Conservation (phyloP, 106 monocot genomes). For the Amphibolis antarctica region DNA sequence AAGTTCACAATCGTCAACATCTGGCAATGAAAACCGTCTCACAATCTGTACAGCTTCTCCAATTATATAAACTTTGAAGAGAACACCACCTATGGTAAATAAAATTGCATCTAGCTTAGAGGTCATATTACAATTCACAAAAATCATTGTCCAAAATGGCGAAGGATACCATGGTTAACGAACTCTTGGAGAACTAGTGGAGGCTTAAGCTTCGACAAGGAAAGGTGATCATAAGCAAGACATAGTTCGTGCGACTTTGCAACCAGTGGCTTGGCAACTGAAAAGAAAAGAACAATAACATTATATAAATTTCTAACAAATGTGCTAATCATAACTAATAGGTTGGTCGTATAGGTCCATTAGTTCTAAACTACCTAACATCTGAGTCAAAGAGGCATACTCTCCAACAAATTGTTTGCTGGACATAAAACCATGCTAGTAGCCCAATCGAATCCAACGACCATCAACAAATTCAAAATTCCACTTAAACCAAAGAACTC, state of each 20-base stretch:
- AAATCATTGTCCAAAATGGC: neutral
- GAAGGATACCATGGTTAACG: conserved; percentile 69
- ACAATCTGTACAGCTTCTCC: conserved; percentile 73
- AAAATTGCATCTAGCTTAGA: neutral
- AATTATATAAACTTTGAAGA: conserved; percentile 85
- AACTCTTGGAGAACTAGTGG: conserved; percentile 92
- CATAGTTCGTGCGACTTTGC: conserved; percentile 76
- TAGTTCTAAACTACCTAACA: neutral
- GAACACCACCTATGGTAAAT: conserved; percentile 51
- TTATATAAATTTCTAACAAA: neutral
- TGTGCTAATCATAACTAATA: too few relatives aligned
- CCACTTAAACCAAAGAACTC: too few relatives aligned
- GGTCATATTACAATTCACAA: neutral
- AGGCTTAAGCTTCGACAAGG: conserved; percentile 67
- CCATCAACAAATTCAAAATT: too few relatives aligned
- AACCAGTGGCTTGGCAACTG: conserved; percentile 83
- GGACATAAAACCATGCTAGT: too few relatives aligned
- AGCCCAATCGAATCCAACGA: too few relatives aligned
- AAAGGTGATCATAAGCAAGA: conserved; percentile 70
- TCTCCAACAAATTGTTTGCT: too few relatives aligned
- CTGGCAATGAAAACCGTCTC: conserved; percentile 76
- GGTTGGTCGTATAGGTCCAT: neutral
- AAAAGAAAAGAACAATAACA: conserved; percentile 9
- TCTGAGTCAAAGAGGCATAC: neutral
- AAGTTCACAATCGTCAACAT: conserved; percentile 39